Evolutionary conservation across 2,329 filamentous ascomycete genomes (phyloP).

Genomic region (Tolypocladium tundrense): DNA sequence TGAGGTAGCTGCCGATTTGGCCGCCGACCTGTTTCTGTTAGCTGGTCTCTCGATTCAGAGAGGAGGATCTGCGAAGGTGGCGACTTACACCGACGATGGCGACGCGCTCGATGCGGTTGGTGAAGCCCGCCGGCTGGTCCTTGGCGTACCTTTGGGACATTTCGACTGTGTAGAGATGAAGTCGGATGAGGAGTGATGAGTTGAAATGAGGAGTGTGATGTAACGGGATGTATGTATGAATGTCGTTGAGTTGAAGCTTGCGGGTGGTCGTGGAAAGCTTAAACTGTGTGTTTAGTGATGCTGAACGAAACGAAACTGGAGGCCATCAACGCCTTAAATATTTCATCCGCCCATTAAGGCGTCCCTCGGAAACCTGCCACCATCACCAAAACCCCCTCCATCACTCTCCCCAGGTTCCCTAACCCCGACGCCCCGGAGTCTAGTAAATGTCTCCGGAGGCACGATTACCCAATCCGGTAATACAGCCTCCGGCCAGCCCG

Average conservation of each 20-base stretch:
- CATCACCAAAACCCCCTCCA: background rate
- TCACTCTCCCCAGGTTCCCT: background rate
- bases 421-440: background rate
- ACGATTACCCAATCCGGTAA: background rate
- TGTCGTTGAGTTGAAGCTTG: background rate
- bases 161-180: background rate
- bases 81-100: slow-evolving; percentile 33
- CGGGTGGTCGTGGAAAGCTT: too few relatives aligned
- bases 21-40: slow-evolving; percentile 23
- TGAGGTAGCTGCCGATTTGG: slow-evolving; percentile 29
- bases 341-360: background rate
- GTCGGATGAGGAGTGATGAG: background rate
- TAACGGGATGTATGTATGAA: background rate
- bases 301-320: background rate
- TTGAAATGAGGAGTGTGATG: background rate
- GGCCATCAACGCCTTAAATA: background rate
- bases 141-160: slow-evolving; percentile 9
- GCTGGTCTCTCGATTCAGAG: background rate
- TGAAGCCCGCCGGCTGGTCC: slow-evolving; percentile 12
- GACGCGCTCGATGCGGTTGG: slow-evolving; percentile 26
- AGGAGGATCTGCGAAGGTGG: too few relatives aligned
- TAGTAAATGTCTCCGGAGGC: background rate
- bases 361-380: background rate
- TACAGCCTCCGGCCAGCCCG: background rate
- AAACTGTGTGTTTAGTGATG: background rate